Percentiles rank a stretch among this genome's conserved stretches.
These are phyloP conservation scores for Coemansia sp. DNA, from an alignment of 192 early-diverging fungal species.

Conservation along the genomic window DNA sequence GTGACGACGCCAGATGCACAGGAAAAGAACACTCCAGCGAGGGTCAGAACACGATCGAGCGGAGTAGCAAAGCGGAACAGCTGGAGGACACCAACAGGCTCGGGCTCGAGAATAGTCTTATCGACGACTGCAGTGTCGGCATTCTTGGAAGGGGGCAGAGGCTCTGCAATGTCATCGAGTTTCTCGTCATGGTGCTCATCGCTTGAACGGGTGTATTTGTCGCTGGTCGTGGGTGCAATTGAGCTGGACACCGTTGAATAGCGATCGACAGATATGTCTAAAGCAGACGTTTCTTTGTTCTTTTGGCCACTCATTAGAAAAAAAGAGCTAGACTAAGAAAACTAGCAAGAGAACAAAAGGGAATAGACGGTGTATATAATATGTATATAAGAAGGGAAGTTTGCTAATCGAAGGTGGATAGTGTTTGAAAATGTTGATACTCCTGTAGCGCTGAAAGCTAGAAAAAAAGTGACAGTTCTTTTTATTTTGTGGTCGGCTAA, in stretches of 20 bases:
- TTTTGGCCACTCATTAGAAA: background rate
- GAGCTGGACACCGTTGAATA: background rate
- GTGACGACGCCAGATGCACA: conserved; percentile 19
- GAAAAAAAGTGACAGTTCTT: too few species aligned
- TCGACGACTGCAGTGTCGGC: background rate
- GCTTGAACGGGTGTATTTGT: background rate
- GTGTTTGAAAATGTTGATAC: too few species aligned
- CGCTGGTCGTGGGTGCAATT: background rate
- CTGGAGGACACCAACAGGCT: conserved; percentile 47
- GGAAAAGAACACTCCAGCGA: conserved; percentile 26
- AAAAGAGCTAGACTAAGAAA: too few species aligned
- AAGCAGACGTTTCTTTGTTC: background rate
- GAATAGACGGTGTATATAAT: too few species aligned
- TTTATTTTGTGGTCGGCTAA: too few species aligned
- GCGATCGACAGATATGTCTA: background rate
- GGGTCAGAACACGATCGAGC: conserved; percentile 57
- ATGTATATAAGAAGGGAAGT: too few species aligned
- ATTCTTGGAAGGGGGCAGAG: background rate
- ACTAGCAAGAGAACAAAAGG: too few species aligned
- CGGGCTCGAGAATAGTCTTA: background rate
- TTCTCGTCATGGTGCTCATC: background rate
- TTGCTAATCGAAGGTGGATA: too few species aligned
- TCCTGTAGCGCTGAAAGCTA: too few species aligned
- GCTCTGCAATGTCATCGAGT: background rate
- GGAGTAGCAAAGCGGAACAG: conserved; percentile 67